Evolutionary conservation across 495 filamentous ascomycete genomes (phyloP).

Genomic region (Penicillium subrubescens): DNA sequence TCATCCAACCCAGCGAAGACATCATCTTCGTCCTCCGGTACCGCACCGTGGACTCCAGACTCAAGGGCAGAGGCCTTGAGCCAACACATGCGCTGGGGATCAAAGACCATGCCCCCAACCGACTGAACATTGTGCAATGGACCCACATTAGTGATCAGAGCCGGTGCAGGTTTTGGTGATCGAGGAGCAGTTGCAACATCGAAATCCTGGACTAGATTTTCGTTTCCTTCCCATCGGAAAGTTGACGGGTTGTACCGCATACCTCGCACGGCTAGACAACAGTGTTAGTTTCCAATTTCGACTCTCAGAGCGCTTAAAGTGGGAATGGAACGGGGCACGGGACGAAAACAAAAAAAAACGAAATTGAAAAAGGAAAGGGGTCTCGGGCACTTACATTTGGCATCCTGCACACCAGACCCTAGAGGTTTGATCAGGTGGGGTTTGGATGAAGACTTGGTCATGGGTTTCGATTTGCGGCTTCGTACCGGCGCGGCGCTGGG

Average conservation of each 20-base stretch:
- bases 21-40: slow-evolving; percentile 62
- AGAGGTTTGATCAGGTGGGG: slow-evolving; percentile 74
- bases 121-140: slow-evolving; percentile 77
- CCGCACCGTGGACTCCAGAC: slow-evolving; percentile 31
- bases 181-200: slow-evolving; percentile 52
- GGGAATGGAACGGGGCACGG: not conserved
- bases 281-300: slow-evolving; percentile 6
- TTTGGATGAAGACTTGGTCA: slow-evolving; percentile 55
- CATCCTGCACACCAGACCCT: slow-evolving; percentile 58
- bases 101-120: slow-evolving; percentile 95
- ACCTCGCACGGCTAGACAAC: slow-evolving; percentile 72
- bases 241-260: slow-evolving; percentile 91
- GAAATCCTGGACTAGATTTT: slow-evolving; percentile 77
- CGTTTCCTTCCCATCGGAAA: slow-evolving; percentile 94
- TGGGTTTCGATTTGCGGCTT: slow-evolving; percentile 59
- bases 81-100: slow-evolving; percentile 95
- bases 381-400: slow-evolving; percentile 60
- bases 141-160: slow-evolving; percentile 89
- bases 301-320: not conserved
- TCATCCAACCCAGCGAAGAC: slow-evolving; percentile 79
- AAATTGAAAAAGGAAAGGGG: not conserved
- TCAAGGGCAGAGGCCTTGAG: slow-evolving; percentile 64
- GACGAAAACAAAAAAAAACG: not conserved
- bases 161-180: slow-evolving; percentile 72
- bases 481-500: slow-evolving; percentile 39